phyloP scores from a whole-genome alignment of 768 basidiomycete genomes.

The Lactarius pseudohatsudake region DNA sequence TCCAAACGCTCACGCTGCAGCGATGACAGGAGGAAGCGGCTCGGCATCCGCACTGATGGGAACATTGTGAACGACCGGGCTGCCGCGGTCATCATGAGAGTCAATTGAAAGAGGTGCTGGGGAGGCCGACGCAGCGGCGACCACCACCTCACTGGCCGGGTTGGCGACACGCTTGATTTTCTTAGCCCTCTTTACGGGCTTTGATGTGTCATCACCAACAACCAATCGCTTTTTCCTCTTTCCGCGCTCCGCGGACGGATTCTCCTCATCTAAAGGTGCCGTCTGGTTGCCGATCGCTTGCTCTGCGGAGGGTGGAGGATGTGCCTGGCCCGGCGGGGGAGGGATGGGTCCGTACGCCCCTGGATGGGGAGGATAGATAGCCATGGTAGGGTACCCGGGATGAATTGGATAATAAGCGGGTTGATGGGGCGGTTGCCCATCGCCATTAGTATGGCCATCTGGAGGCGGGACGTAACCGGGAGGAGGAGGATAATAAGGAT shows the following conservation, averaged over 20 bases:
- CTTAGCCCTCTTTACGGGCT: constrained; percentile 38
- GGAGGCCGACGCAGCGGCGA: background rate
- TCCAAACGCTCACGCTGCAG: constrained; percentile 21
- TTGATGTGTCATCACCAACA: constrained; percentile 35
- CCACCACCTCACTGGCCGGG: background rate
- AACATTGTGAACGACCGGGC: constrained; percentile 18
- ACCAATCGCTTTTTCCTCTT: constrained; percentile 29
- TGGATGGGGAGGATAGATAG: constrained; percentile 35
- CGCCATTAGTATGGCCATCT: constrained; percentile 36
- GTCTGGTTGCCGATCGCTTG: constrained; percentile 30
- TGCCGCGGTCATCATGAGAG: constrained; percentile 21
- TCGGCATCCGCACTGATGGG: constrained; percentile 9
- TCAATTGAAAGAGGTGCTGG: constrained; percentile 3
- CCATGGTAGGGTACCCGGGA: constrained; percentile 37
- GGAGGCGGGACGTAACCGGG: constrained; percentile 42
- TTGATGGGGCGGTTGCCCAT: constrained; percentile 37
- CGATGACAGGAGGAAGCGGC: constrained; percentile 29
- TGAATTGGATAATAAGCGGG: constrained; percentile 43
- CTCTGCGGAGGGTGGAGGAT: constrained; percentile 4
- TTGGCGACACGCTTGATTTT: constrained; percentile 36
- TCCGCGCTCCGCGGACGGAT: constrained; percentile 3
- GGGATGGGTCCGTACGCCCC: constrained; percentile 30
- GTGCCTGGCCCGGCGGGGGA: constrained; percentile 14
- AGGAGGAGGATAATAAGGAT: constrained; percentile 45
- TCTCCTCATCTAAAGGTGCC: constrained; percentile 26